A percentile compares a stretch with the other conserved stretches of the same genome.
Conservation (phyloP, 257 asterid species). For the Misopates orontium region DNA sequence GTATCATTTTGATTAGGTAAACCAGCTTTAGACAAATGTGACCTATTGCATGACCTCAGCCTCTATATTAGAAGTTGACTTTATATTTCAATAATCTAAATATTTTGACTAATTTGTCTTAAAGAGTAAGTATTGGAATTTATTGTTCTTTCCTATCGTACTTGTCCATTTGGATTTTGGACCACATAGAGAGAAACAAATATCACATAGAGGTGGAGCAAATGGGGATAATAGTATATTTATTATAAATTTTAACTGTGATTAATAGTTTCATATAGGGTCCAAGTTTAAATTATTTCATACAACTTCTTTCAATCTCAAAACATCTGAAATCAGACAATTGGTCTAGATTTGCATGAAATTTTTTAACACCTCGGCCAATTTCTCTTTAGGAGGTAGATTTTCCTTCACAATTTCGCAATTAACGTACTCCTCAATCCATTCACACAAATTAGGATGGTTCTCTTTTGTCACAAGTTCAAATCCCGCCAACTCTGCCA, state of each 20-base stretch:
- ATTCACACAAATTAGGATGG: not conserved
- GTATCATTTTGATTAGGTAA: no score
- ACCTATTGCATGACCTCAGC: not conserved
- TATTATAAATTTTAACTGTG: no score
- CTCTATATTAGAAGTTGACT: not conserved
- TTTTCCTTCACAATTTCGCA: not conserved
- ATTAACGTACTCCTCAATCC: not conserved
- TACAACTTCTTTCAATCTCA: no score
- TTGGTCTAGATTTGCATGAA: not conserved
- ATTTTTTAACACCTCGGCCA: not conserved
- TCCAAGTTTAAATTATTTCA: no score
- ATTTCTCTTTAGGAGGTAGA: not conserved
- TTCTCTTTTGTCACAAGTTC: slow-evolving; percentile 29
- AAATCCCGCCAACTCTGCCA: slow-evolving; percentile 30
- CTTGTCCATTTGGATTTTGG: no score
- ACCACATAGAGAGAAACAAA: no score
- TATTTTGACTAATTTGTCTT: not conserved
- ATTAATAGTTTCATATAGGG: no score
- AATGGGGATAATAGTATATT: no score
- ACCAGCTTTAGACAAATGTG: no score
- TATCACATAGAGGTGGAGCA: no score
- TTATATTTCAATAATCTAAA: not conserved
- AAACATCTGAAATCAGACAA: not conserved
- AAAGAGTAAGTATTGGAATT: not conserved
- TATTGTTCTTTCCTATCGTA: not conserved